A percentile compares a stretch with the other conserved stretches of the same genome.
These are phyloP conservation scores for Fomitopsis pinicola DNA, from an alignment of 1,284 basidiomycete species.

Conservation along the genomic window DNA sequence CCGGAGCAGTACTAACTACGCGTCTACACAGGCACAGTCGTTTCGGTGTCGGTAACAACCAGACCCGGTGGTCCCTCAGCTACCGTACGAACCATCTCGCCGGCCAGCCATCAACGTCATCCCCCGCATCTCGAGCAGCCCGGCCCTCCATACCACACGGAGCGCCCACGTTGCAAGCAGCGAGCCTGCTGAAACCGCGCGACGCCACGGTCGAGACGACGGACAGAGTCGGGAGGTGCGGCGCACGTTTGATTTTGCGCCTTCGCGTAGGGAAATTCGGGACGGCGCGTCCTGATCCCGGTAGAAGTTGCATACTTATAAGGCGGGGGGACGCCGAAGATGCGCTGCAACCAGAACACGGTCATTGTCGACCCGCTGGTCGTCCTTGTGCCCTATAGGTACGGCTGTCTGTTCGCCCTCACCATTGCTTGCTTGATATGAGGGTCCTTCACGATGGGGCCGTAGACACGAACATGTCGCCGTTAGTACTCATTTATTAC, in stretches of 20 bases:
- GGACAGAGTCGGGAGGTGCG: not conserved
- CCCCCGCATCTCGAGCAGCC: not conserved
- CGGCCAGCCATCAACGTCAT: not conserved
- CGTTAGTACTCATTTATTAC: conserved; percentile 29
- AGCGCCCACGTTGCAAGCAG: not conserved
- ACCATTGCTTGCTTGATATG: not conserved
- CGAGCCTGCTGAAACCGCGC: not conserved
- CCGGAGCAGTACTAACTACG: not conserved
- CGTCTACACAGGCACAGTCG: not conserved
- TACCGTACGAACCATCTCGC: not conserved
- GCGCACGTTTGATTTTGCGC: not conserved
- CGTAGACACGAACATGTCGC: conserved; percentile 53
- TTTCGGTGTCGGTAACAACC: not conserved
- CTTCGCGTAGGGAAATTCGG: not conserved
- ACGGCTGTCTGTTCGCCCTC: not conserved
- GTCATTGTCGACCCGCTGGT: conserved; percentile 60
- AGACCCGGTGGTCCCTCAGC: not conserved
- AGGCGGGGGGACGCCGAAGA: conserved; percentile 20
- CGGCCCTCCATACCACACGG: not conserved
- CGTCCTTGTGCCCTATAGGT: conserved; percentile 75
- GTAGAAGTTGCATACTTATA: not conserved
- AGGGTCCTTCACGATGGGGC: not conserved
- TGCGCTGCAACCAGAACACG: conserved; percentile 61
- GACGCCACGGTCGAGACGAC: not conserved
- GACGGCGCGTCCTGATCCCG: not conserved